phyloP scores from a whole-genome alignment of 495 filamentous ascomycete species.

The Penicillium paxilli region DNA sequence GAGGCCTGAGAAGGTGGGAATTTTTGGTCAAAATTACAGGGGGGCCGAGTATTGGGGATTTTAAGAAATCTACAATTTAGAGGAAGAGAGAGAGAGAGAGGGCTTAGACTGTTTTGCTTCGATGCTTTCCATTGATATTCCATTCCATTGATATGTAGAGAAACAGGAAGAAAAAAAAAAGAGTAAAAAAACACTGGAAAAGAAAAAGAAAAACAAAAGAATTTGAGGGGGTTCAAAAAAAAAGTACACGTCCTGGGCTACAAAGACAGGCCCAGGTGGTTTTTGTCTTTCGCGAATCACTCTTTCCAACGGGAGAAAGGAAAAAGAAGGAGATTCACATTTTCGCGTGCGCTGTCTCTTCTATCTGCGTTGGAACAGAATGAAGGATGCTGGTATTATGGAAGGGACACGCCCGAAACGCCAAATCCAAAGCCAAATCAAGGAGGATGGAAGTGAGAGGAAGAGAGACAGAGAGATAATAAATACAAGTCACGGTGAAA shows the following conservation, averaged over 20 bases:
- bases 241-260: constrained; percentile 4
- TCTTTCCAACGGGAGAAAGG: not conserved
- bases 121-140: constrained; percentile 17
- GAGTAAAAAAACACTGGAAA: not conserved
- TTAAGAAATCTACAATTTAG: too few species aligned
- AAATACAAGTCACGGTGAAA: constrained; percentile 33
- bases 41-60: not conserved
- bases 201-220: constrained; percentile 10
- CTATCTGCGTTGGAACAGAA: constrained; percentile 4
- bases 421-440: constrained; percentile 33
- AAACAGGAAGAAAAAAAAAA: constrained; percentile 7
- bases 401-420: constrained; percentile 37
- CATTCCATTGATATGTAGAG: constrained; percentile 16
- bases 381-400: constrained; percentile 30
- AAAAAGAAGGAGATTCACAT: constrained; percentile 4
- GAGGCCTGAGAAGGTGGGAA: too few species aligned
- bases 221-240: too few species aligned
- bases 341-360: constrained; percentile 18
- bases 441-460: too few species aligned
- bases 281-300: constrained; percentile 5
- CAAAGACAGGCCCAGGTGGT: constrained; percentile 12
- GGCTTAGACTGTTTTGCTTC: not conserved
- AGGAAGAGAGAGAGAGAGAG: too few species aligned
- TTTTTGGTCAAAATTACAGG: too few species aligned
- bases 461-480: too few species aligned